Conservation (phyloP, 2,329 filamentous ascomycete species). For the Cryphonectria parasitica region DNA sequence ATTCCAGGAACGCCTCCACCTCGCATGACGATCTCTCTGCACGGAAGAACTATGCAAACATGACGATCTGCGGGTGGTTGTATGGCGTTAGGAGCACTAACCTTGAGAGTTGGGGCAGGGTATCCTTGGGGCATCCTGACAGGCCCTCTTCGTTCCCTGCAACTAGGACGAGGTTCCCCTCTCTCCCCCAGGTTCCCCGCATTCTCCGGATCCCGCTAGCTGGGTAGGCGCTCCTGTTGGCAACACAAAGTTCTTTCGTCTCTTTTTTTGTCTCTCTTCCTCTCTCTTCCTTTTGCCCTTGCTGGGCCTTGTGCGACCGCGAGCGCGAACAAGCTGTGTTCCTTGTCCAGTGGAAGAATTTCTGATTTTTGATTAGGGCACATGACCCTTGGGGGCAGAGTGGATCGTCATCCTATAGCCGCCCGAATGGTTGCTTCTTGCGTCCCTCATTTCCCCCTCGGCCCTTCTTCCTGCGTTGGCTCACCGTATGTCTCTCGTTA, state of each 20-base stretch:
- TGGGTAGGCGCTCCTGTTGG: neutral
- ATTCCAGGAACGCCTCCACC: neutral
- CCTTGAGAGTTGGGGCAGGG: neutral
- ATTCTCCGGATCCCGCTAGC: conserved; percentile 13
- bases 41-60: conserved; percentile 9
- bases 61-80: neutral
- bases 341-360: neutral
- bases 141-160: neutral
- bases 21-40: neutral
- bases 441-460: neutral
- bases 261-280: neutral
- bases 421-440: conserved; percentile 5
- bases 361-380: neutral
- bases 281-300: neutral
- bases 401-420: conserved; percentile 15
- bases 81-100: conserved; percentile 4
- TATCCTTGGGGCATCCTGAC: neutral
- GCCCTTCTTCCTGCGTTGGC: neutral
- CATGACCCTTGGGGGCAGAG: conserved; percentile 2
- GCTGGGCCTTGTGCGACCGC: neutral
- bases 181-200: conserved; percentile 15
- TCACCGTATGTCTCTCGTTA: neutral
- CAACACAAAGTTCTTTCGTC: too few species aligned
- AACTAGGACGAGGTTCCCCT: neutral
- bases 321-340: neutral